Evolutionary conservation across 352 stramenopile species (phyloP), one percentile per base, ranked within the genome.

Genomic region (Globisporangium lucens): DNA sequence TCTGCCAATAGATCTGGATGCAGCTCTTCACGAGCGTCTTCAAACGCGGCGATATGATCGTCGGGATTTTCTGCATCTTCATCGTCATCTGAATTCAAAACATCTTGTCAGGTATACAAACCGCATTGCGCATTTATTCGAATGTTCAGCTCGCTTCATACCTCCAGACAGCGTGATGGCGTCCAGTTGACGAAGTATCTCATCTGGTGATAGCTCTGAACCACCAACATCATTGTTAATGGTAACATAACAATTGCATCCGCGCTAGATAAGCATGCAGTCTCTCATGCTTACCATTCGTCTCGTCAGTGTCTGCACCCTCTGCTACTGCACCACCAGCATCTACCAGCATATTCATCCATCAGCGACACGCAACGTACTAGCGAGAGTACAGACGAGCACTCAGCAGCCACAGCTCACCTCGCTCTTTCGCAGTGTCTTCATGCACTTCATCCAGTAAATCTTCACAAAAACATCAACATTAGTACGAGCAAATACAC

Each of bases 171-270:
- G n/a, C 1, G 61, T 61, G 22, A 77, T 64, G 2, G 67, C 68
- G 38, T 83, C 72, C 8, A 83, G 30, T 43, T 83, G 75, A 10
- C 74, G 73, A 1, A 85, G 60, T 41, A 83, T 70, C 24, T 75
- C 68, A 9, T 83, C 76, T 35, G 72, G 61, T 15, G 63, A 73
- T 36, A 74, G 27, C n/a, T 56, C 70, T 63, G 35, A 2, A 52
- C 15, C n/a, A 27, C 33, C 49, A 61, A 17, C 7, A 17, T 7
- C 43, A 51, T 51, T 51, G 17, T 24, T 51, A 51, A 6, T 24
- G 15, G 10, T 22, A 51, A 51, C 15, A 49, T 7, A 22, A 65
- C 43, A 30, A 35, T 27, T n/a, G 2, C 15, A 24, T 12, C 17
- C 53, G 41, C 22, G 12, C 12, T 57, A 57, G 12, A 24, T n/a